Base-by-base conservation (phyloP, 2,329 filamentous ascomycete species). In the Ilyonectria destructans region DNA sequence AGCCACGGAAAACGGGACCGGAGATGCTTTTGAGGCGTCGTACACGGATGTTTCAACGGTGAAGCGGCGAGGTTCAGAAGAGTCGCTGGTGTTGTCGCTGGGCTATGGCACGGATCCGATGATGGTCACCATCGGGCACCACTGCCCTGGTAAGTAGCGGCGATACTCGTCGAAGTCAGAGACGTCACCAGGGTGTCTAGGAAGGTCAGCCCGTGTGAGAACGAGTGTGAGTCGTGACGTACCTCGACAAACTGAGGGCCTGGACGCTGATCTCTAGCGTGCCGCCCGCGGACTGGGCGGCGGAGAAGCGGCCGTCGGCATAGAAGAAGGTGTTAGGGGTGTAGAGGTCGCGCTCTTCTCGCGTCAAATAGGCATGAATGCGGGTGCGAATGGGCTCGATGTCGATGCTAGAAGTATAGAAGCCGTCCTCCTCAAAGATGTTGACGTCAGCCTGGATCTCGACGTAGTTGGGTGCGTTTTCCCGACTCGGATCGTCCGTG, bases 311-410 rank as follows among this genome's bases (percentile, higher is more conserved):
- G 45, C 56, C 56, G 13, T 58, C 26, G 56, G 56, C 56, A 21
- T 58, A 58, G 56, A 48, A 58, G 13, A 58, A 58, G 6, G 56
- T 19, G 19, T 58, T 58, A n/a, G 56, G 56, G 6, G 10, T 23
- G 17, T 58, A 58, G 7, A 35, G 56, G 23, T 58, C 56, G 15
- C 56, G 56, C 43, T 58, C 56, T 58, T 58, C 56, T 58, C 40
- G 56, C 31, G 56, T 48, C 13, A 58, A 15, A 48, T 35, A 48
- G 13, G 43, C 56, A 21, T 58, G 45, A 19, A 60, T 60, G 45
- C 57, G 57, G 31, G 57, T 51, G 19, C 19, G 43, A 23, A 60
- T 60, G 57, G 57, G 21, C n/a, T 60, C 17, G 9, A 60, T 26
- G 57, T 40, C 31, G 19, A 37, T 37, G 10, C 10, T 1, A 37